Percentiles rank a stretch among this genome's conserved stretches.
These are phyloP conservation scores for Lignosus rhinocerotis DNA, from an alignment of 1,284 basidiomycete species.

Conservation along the genomic window DNA sequence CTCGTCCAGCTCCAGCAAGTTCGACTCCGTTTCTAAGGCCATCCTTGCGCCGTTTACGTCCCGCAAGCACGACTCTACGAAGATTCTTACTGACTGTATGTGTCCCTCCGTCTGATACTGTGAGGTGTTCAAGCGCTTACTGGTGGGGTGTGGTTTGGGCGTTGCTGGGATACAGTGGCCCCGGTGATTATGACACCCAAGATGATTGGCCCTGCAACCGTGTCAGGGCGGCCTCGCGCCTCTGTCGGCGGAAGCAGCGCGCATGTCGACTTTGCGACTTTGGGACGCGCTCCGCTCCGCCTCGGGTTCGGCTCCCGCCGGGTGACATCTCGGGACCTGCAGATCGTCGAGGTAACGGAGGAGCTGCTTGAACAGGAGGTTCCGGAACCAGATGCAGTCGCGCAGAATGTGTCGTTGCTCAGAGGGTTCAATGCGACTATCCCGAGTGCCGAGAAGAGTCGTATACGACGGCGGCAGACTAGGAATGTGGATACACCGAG, in stretches of 20 bases:
- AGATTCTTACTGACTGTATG: slow-evolving; percentile 73
- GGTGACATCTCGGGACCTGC: slow-evolving; percentile 79
- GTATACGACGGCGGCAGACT: slow-evolving; percentile 73
- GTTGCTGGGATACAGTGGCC: slow-evolving; percentile 58
- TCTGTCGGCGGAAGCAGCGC: slow-evolving; percentile 40
- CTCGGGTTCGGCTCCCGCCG: slow-evolving; percentile 64
- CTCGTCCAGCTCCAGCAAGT: slow-evolving; percentile 36
- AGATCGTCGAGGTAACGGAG: slow-evolving; percentile 81
- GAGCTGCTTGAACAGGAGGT: slow-evolving; percentile 74
- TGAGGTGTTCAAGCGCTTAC: slow-evolving; percentile 2
- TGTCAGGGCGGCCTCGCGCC: slow-evolving; percentile 51
- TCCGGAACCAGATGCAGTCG: slow-evolving; percentile 64
- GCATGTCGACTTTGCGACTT: slow-evolving; percentile 66
- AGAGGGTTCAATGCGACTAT: slow-evolving; percentile 92
- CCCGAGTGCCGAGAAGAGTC: slow-evolving; percentile 80
- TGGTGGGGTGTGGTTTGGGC: slow-evolving; percentile 15
- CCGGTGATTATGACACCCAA: slow-evolving; percentile 88
- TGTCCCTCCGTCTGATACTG: slow-evolving; percentile 12
- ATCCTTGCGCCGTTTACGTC: slow-evolving; percentile 67
- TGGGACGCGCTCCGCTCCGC: slow-evolving; percentile 71
- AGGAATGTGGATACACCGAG: slow-evolving; percentile 79
- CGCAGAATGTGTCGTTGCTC: slow-evolving; percentile 71
- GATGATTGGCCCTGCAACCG: slow-evolving; percentile 70
- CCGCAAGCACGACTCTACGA: slow-evolving; percentile 66
- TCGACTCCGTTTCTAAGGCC: slow-evolving; percentile 65